Evolutionary conservation across 352 stramenopile genomes (phyloP).

Genomic region (Saprolegnia diclina): DNA sequence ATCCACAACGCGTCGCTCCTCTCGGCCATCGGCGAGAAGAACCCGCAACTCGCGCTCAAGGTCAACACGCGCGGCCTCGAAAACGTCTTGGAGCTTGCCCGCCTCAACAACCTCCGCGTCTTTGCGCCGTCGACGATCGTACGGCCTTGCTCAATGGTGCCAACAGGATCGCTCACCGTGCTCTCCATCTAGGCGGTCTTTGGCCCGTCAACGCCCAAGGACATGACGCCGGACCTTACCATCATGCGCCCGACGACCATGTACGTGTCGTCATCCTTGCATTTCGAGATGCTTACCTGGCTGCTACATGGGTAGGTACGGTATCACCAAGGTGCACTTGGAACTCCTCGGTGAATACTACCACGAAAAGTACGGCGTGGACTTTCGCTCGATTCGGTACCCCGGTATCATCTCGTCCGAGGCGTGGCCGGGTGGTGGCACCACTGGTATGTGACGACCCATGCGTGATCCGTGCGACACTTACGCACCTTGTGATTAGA

Average conservation of each 20-base stretch:
- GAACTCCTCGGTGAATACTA: conserved; percentile 91
- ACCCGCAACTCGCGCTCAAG: conserved; percentile 79
- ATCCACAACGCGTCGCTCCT: conserved; percentile 89
- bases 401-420: conserved; percentile 87
- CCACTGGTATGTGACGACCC: conserved; percentile 35
- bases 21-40: conserved; percentile 86
- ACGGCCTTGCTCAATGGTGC: conserved; percentile 14
- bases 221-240: conserved; percentile 81
- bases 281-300: neutral
- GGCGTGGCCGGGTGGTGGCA: conserved; percentile 75
- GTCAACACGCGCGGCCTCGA: conserved; percentile 87
- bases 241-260: conserved; percentile 91
- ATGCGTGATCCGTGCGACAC: neutral
- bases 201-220: conserved; percentile 76
- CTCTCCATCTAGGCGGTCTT: conserved; percentile 55
- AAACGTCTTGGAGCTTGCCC: conserved; percentile 87
- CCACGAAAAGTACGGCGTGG: conserved; percentile 85
- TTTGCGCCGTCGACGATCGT: conserved; percentile 89
- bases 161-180: conserved; percentile 1
- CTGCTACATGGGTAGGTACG: conserved; percentile 36
- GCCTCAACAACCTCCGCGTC: conserved; percentile 81
- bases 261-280: conserved; percentile 32
- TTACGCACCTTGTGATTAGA: conserved; percentile 36
- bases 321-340: conserved; percentile 89
- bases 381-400: conserved; percentile 89